Base-by-base conservation (phyloP, 2,329 filamentous ascomycete species). In the Colletotrichum gigasporum region DNA sequence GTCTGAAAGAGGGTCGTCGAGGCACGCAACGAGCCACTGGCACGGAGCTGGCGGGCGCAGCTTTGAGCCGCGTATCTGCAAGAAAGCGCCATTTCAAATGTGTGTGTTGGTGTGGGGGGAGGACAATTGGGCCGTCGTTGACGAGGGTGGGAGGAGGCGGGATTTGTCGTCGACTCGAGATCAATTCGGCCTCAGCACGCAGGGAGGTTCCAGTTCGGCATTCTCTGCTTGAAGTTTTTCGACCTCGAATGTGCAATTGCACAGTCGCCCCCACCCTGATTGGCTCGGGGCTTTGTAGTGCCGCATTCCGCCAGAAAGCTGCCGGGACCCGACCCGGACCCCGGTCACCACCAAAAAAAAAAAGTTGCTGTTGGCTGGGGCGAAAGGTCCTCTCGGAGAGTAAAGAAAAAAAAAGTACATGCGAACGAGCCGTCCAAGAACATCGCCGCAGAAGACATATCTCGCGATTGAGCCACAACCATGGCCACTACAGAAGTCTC, bases 61-160 rank as follows among this genome's bases (percentile, higher is more conserved):
- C 84, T 85, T 79, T 86, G 87, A 71, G 85, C 87, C 75, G 85
- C 87, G 76, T 83, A 86, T 77, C 87, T 84, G 78, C 85, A 89
- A 71, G 87, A 83, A 75, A 87, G 80, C 68, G 87, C 86, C 87
- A 90, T 90, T 73, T 73, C 81, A 77, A 71, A 68, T 71, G 30
- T 18, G 47, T 32, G 42, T 41, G 14, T 57, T 37, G 37, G 37
- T 44, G 22, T 54, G 55, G 45, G 51, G 48, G 52, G 57, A 44
- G 37, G 18, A 24, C 61, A 64, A 53, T 54, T 64, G 61, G 34
- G 14, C 53, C 56, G 57, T 55, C 52, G 62, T 42, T 60, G 42
- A 52, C 24, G 54, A 52, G 54, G 50, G 32, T 20, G 28, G 24
- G 34, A 34, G 57, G 54, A 30, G n/a, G 50, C 26, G 34, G 54